Conservation (phyloP, 805 yeast species). For the Saccharomycopsis olivae region DNA sequence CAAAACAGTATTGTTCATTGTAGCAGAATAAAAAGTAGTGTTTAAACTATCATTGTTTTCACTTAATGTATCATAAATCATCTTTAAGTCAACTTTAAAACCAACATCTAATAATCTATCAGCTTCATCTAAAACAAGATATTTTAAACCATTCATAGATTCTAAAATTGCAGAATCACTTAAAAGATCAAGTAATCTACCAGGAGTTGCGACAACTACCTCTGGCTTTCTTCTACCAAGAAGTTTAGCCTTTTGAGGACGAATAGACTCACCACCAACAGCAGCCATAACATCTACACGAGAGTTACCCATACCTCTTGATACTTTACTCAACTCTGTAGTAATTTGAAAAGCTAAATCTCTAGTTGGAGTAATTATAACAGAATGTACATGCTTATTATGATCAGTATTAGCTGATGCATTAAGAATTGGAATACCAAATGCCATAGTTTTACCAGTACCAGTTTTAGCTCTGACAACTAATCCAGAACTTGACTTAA, state of each 20-base stretch:
- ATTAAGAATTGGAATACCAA: constrained; percentile 70
- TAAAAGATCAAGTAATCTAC: constrained; percentile 61
- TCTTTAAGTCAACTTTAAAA: constrained; percentile 54
- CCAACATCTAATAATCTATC: constrained; percentile 79
- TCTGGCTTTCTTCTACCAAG: constrained; percentile 38
- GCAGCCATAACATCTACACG: constrained; percentile 34
- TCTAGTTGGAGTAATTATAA: constrained; percentile 82
- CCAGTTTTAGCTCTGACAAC: constrained; percentile 92
- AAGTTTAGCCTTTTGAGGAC: constrained; percentile 25
- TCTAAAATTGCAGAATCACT: constrained; percentile 33
- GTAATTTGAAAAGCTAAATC: constrained; percentile 49
- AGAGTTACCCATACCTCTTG: neutral
- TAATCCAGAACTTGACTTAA: constrained; percentile 44
- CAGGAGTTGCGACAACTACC: constrained; percentile 82
- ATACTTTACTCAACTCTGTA: constrained; percentile 9
- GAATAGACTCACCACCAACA: constrained; percentile 56
- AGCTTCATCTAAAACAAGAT: constrained; percentile 82
- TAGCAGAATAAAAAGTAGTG: constrained; percentile 79
- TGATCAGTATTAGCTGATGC: constrained; percentile 26
- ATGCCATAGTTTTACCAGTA: constrained; percentile 89
- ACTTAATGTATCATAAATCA: constrained; percentile 42
- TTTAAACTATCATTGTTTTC: constrained; percentile 32
- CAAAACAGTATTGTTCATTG: constrained; percentile 61
- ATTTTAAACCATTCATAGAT: constrained; percentile 36
- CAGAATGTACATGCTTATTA: constrained; percentile 38